Evolutionary conservation across 106 monocot genomes (phyloP).

Genomic region (Allium sativum): DNA sequence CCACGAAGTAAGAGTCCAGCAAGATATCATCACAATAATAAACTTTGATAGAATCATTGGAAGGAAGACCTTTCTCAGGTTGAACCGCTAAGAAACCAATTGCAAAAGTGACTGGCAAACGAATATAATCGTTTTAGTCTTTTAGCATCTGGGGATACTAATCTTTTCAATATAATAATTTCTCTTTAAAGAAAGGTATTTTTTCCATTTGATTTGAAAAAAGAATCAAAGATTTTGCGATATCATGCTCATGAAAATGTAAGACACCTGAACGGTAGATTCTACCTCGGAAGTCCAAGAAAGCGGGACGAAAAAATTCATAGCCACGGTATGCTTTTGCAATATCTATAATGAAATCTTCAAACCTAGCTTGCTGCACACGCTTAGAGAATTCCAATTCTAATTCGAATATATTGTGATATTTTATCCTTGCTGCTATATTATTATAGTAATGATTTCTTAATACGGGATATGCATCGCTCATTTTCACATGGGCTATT

Average conservation of each 20-base stretch:
- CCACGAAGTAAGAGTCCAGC: no score
- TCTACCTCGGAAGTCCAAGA: background rate
- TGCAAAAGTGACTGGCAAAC: no score
- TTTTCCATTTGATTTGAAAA: conserved; percentile 2
- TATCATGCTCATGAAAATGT: conserved; percentile 1
- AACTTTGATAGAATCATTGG: no score
- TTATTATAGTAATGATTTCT: background rate
- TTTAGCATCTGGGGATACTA: background rate
- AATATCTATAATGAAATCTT: background rate
- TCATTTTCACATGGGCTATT: background rate
- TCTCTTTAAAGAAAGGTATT: background rate
- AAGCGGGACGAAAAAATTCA: background rate
- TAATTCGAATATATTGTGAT: background rate
- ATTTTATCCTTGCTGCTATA: background rate
- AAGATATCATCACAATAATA: no score
- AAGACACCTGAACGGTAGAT: conserved; percentile 4
- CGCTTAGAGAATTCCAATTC: background rate
- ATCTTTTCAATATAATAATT: background rate
- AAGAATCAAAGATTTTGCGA: background rate
- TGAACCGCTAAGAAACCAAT: no score
- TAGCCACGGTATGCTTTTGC: background rate
- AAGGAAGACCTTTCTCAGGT: no score
- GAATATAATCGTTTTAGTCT: background rate
- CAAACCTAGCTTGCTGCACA: conserved; percentile 2
- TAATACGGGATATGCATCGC: background rate